Base-by-base conservation (phyloP, 2,329 filamentous ascomycete genomes). In the Aspergillus thermomutatus region DNA sequence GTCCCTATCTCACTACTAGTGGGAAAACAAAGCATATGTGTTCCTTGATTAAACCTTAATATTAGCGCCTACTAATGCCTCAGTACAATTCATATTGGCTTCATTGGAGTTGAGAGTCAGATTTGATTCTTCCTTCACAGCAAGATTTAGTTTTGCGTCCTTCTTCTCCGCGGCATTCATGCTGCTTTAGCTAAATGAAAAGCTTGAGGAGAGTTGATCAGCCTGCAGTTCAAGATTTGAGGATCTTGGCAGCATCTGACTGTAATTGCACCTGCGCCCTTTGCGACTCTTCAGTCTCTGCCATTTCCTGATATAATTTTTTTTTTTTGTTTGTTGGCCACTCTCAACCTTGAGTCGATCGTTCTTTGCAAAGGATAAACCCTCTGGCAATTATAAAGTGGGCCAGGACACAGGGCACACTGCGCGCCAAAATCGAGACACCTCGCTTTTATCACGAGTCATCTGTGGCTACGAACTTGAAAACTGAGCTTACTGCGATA, bases 401-500 rank as follows among this genome's bases (percentile, higher is more conserved):
- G 14, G 31, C 31, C 31, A 37, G 31, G 31, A 17, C 31, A 17
- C 25, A 1, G 14, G 14, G 17, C 14, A 34, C 14, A 17, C 31
- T 5, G 31, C 31, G 31, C 31, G 31, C 17, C 3, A 37, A 31
- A 37, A 14, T 37, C 14, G 31, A 37, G 31, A 37, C 31, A 17
- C 14, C 17, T 37, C 31, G 31, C 14, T 17, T 37, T 37, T 17
- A 37, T 14, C 14, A 17, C 31, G 31, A 37, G 14, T 14, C 14
- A 37, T 37, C 14, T 37, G 14, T 37, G 31, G 31, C 31, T 37
- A 37, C 31, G 21, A 14, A 23, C 43, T 19, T 31, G 26, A 11
- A 17, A 27, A 14, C 46, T 11, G 7, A 25, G 19, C 41, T 28
- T 40, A 19, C 45, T 9, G 21, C 25, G 27, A 51, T 61, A 68